Conservation (phyloP, 2,329 filamentous ascomycete genomes). For the Teratosphaeriaceae sp. region DNA sequence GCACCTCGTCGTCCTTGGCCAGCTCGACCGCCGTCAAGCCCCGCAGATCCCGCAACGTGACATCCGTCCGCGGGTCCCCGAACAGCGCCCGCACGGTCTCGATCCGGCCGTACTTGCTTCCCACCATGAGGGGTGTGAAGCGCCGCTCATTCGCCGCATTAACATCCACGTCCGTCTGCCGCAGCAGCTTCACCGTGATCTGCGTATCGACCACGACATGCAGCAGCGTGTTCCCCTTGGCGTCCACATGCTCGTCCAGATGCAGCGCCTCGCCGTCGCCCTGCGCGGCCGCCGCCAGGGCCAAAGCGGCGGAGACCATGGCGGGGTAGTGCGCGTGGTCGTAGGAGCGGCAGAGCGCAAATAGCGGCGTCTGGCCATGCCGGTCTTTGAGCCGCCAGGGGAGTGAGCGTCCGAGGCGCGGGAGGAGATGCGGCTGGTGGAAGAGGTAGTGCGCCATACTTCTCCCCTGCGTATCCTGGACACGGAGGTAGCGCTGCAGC, state of each 20-base stretch:
- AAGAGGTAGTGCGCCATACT: conserved; percentile 96
- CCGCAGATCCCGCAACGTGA: conserved; percentile 73
- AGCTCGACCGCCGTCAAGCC: conserved; percentile 92
- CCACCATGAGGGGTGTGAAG: conserved; percentile 95
- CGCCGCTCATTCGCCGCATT: conserved; percentile 93
- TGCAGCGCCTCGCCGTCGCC: conserved; percentile 74
- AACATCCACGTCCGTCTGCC: conserved; percentile 85
- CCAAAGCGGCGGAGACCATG: conserved; percentile 81
- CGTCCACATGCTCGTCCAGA: conserved; percentile 86
- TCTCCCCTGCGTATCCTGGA: conserved; percentile 77
- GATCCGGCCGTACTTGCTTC: conserved; percentile 93
- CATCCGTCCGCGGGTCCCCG: conserved; percentile 77
- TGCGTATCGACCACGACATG: conserved; percentile 87
- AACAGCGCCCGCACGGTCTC: conserved; percentile 89
- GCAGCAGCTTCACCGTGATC: conserved; percentile 67
- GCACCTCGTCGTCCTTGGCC: conserved; percentile 94
- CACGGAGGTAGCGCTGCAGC: conserved; percentile 61
- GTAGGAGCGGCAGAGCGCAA: conserved; percentile 90
- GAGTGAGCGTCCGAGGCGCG: conserved; percentile 66
- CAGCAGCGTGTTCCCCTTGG: conserved; percentile 88
- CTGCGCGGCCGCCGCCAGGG: conserved; percentile 67
- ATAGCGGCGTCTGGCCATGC: conserved; percentile 95
- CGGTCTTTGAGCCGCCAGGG: conserved; percentile 90
- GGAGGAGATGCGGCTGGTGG: conserved; percentile 75
- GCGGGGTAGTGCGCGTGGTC: conserved; percentile 79